Evolutionary conservation across 2,329 filamentous ascomycete species (phyloP).

Genomic region (Pyrenophora tritici-repentis): DNA sequence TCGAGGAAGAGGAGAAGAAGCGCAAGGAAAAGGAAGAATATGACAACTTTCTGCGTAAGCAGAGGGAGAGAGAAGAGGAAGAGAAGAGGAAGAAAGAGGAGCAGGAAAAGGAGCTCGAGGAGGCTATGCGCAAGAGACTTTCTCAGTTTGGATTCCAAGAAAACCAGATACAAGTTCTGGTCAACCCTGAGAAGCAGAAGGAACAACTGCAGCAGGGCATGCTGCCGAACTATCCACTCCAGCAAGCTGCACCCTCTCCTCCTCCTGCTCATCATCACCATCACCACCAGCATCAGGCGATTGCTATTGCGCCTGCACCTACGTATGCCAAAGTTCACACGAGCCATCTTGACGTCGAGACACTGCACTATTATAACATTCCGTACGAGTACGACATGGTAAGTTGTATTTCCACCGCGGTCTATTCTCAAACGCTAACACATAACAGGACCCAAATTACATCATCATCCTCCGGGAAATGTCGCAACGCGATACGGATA

Average conservation of each 20-base stretch:
- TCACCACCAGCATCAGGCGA: not conserved
- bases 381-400: conserved; percentile 56
- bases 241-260: conserved; percentile 12
- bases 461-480: conserved; percentile 58
- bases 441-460: conserved; percentile 49
- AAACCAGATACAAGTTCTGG: conserved; percentile 55
- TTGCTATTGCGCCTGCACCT: conserved; percentile 40
- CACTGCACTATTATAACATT: conserved; percentile 54
- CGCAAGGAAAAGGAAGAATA: conserved; percentile 51
- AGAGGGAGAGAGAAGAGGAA: conserved; percentile 49
- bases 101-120: conserved; percentile 51
- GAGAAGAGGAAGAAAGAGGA: conserved; percentile 49
- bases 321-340: conserved; percentile 56
- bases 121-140: conserved; percentile 52
- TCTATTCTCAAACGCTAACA: conserved; percentile 5
- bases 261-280: conserved; percentile 5
- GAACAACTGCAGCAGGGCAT: conserved; percentile 46
- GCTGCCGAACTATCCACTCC: conserved; percentile 40
- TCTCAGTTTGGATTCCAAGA: conserved; percentile 53
- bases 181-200: conserved; percentile 53
- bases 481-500: conserved; percentile 54
- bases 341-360: conserved; percentile 53
- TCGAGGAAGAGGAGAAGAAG: conserved; percentile 49
- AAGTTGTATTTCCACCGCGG: conserved; percentile 29
- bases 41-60: conserved; percentile 48